Percentiles rank a stretch among this genome's conserved stretches.
Evolutionary conservation across 2,329 filamentous ascomycete genomes (phyloP).

Genomic region (Arthroderma sp.): DNA sequence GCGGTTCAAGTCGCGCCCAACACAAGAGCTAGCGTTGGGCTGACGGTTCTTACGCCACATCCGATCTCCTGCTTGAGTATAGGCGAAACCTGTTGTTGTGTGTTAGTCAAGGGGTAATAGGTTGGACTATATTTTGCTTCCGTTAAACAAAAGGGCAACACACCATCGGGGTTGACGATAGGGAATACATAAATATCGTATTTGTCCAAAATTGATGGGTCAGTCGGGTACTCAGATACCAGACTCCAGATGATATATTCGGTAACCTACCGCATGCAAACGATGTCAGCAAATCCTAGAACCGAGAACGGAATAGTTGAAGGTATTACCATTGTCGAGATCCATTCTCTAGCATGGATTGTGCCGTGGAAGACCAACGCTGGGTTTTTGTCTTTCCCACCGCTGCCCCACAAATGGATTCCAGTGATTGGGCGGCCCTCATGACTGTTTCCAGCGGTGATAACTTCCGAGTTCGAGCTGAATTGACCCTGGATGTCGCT

Average conservation of each 20-base stretch:
- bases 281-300: no score
- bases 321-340: slow-evolving; percentile 36
- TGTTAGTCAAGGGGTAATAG: not conserved
- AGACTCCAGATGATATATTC: slow-evolving; percentile 44
- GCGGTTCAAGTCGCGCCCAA: slow-evolving; percentile 45
- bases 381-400: slow-evolving; percentile 34
- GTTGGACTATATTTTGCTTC: not conserved
- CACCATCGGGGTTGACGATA: slow-evolving; percentile 49
- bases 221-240: slow-evolving; percentile 33
- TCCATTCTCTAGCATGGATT: slow-evolving; percentile 50
- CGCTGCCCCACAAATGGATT: slow-evolving; percentile 41
- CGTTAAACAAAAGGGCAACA: slow-evolving; percentile 7
- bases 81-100: slow-evolving; percentile 40
- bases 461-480: slow-evolving; percentile 36
- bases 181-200: slow-evolving; percentile 56
- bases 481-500: slow-evolving; percentile 34
- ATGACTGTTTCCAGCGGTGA: slow-evolving; percentile 36
- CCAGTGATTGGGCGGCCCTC: slow-evolving; percentile 33
- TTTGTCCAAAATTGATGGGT: slow-evolving; percentile 39
- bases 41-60: slow-evolving; percentile 52
- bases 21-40: slow-evolving; percentile 24
- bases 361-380: slow-evolving; percentile 46
- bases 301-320: not conserved
- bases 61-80: slow-evolving; percentile 44
- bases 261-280: slow-evolving; percentile 3